Conservation (phyloP, 2,329 filamentous ascomycete species). For the Chaetoscypha palmicola region DNA sequence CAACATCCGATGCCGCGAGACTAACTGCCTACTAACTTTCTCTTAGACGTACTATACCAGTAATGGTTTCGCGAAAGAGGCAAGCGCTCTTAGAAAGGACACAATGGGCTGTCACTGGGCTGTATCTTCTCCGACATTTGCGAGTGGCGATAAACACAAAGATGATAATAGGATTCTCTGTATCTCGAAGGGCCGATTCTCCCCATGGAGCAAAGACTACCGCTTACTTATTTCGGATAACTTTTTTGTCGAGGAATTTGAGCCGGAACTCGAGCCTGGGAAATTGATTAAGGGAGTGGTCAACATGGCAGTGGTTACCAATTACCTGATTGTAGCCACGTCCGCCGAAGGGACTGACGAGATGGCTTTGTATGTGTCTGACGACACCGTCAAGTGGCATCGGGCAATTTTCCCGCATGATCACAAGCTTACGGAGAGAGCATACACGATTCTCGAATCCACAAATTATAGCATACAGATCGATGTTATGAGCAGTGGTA, state of each 20-base stretch:
- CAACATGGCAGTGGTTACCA: conserved; percentile 77
- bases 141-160: conserved; percentile 55
- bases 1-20: not conserved
- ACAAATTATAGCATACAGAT: conserved; percentile 98
- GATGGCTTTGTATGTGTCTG: conserved; percentile 83
- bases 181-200: conserved; percentile 67
- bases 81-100: conserved; percentile 57
- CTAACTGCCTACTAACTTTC: conserved; percentile 10
- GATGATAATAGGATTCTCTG: conserved; percentile 72
- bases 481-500: conserved; percentile 74
- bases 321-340: conserved; percentile 77
- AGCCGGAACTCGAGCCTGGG: conserved; percentile 69
- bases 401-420: conserved; percentile 80
- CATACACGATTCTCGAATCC: conserved; percentile 90
- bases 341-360: conserved; percentile 76
- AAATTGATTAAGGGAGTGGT: conserved; percentile 72
- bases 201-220: conserved; percentile 65
- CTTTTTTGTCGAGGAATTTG: conserved; percentile 67
- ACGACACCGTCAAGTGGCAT: conserved; percentile 81
- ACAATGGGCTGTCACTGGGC: conserved; percentile 84
- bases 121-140: conserved; percentile 66
- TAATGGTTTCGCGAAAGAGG: conserved; percentile 69
- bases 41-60: conserved; percentile 60
- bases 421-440: conserved; percentile 73
- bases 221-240: conserved; percentile 74